Base-by-base conservation (phyloP, 73 alveolate species). In the Blepharisma stoltei region DNA sequence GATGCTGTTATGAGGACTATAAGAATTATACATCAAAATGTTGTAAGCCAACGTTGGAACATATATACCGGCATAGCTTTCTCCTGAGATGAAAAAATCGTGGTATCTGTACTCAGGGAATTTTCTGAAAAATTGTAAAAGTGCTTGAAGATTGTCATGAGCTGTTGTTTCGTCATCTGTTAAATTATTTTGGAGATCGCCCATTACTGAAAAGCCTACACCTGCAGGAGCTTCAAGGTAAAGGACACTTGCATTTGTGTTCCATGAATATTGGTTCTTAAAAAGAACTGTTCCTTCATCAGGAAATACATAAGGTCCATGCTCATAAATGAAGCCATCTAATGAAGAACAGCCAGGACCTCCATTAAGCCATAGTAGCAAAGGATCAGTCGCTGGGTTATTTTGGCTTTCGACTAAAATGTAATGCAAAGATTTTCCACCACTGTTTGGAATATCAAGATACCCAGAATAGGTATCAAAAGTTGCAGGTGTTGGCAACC, bases 281-380 rank as follows among this genome's bases (percentile, higher is more conserved):
- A 54, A 23, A 54, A 80, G 81, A 49, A 77, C 76, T 6, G 76
- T 80, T 27, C 67, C 81, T 43, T 83, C 93, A 14, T 84, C 80
- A 54, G 75, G 54, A 70, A 83, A 69, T 11, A 86, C 85, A 73
- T 70, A 87, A 7, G 99, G 99, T 2, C 99, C 98, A 65, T 90
- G 89, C 78, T 92, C 98, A 73, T 85, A 81, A 44, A 88, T 55
- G 86, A 89, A 86, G 8, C 97, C 98, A 44, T 83, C 83, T 89
- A 95, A 71, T 11, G 95, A 83, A 6, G 99, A 93, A 78, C 98
- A 95, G 0, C 98, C 97, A 7, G 99, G 99, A 7, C 99, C 98
- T 53, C 99, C 98, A 86, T 92, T 95, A 68, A 95, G 87, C 98
- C 98, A 93, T 55, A 93, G 27, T 5, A 95, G 78, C n/a, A 88